Conservation (phyloP, 768 basidiomycete genomes). For the Naematelia aurantialba region DNA sequence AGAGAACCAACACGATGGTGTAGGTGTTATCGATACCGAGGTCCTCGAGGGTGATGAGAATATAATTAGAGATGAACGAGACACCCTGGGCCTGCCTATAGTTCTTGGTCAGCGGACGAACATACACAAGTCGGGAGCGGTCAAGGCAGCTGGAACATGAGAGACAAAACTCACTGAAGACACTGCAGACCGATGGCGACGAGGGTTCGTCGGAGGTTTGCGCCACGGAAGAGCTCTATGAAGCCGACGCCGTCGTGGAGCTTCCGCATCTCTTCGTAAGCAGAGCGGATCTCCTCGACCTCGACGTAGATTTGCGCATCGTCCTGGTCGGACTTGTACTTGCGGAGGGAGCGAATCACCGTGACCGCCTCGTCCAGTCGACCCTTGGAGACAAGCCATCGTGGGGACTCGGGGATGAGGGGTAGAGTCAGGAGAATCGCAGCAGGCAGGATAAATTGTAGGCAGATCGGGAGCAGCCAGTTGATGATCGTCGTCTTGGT, state of each 20-base stretch:
- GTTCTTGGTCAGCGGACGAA: too few species aligned
- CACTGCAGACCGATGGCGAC: slow-evolving; percentile 26
- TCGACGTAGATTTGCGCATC: slow-evolving; percentile 24
- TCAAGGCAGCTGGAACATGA: too few species aligned
- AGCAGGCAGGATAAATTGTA: slow-evolving; percentile 19
- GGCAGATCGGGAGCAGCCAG: slow-evolving; percentile 28
- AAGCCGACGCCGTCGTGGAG: slow-evolving; percentile 5
- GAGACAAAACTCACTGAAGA: too few species aligned
- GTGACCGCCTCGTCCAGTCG: slow-evolving; percentile 16
- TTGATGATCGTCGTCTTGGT: slow-evolving; percentile 3
- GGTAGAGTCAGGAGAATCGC: slow-evolving; percentile 15
- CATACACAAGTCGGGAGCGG: too few species aligned
- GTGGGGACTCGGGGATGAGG: slow-evolving; percentile 18
- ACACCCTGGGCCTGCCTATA: slow-evolving; percentile 29
- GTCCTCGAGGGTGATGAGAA: background rate
- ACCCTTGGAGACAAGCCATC: slow-evolving; percentile 25
- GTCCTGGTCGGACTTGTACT: slow-evolving; percentile 16
- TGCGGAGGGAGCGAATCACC: slow-evolving; percentile 15
- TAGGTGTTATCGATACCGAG: slow-evolving; percentile 22
- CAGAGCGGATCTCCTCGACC: too few species aligned
- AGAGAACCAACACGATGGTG: slow-evolving; percentile 25
- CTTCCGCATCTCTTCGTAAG: slow-evolving; percentile 24
- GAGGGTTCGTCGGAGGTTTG: slow-evolving; percentile 21
- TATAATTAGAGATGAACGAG: slow-evolving; percentile 15
- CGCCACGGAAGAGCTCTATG: slow-evolving; percentile 11